These are phyloP conservation scores for Warburgia ugandensis DNA, from an alignment of 164 flowering plant species.

Conservation along the genomic window DNA sequence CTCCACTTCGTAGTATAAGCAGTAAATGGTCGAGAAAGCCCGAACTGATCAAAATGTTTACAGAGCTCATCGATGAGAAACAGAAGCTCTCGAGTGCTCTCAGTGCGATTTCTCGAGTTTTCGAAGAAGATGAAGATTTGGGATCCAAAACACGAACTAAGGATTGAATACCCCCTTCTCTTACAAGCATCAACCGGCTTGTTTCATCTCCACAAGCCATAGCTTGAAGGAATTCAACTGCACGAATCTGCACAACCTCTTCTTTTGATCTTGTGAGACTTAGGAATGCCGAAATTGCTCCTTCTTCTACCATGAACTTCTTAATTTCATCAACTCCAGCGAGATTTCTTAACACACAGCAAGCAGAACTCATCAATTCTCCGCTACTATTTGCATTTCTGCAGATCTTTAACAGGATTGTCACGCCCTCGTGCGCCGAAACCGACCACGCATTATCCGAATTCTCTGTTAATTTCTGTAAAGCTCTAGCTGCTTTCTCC, in stretches of 20 bases:
- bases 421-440: constrained; percentile 89
- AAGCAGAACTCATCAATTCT: constrained; percentile 42
- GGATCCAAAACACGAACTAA: constrained; percentile 52
- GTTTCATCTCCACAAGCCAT: constrained; percentile 52
- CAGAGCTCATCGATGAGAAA: constrained; percentile 27
- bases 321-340: constrained; percentile 81
- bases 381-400: constrained; percentile 14
- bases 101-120: constrained; percentile 46
- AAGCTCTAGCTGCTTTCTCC: constrained; percentile 19
- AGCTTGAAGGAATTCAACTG: constrained; percentile 56
- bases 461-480: constrained; percentile 56
- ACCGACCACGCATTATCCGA: constrained; percentile 86
- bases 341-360: constrained; percentile 69
- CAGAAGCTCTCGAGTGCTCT: constrained; percentile 57
- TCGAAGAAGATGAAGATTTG: constrained; percentile 29
- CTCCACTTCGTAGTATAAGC: constrained; percentile 43
- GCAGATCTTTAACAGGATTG: constrained; percentile 58
- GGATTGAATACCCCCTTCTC: constrained; percentile 53
- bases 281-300: constrained; percentile 40
- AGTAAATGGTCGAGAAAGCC: constrained; percentile 57
- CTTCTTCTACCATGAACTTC: constrained; percentile 79
- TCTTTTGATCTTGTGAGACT: constrained; percentile 40
- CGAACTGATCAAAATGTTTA: constrained; percentile 28
- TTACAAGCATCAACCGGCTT: constrained; percentile 30
- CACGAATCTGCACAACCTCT: constrained; percentile 40